These are phyloP conservation scores for Pyracantha coccinea DNA, from an alignment of 331 rosid species.

Conservation along the genomic window DNA sequence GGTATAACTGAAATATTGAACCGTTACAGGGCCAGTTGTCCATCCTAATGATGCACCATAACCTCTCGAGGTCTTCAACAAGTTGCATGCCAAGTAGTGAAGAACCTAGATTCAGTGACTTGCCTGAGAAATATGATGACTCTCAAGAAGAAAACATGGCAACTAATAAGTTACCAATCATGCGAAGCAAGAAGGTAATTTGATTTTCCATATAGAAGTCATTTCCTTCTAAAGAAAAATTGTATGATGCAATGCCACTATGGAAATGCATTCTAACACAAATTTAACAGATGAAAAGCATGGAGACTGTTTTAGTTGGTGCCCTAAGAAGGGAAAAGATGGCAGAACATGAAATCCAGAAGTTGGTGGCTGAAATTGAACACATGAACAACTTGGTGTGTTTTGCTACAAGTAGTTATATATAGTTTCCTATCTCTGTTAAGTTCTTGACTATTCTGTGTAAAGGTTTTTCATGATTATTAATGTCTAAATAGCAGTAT, in stretches of 20 bases:
- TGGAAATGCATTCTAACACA: slow-evolving; percentile 9
- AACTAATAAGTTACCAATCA: slow-evolving; percentile 16
- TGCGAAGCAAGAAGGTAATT: slow-evolving; percentile 40
- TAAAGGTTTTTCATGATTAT: background rate
- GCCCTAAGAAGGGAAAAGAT: slow-evolving; percentile 73
- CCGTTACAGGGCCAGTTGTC: slow-evolving; percentile 66
- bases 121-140: slow-evolving; percentile 29
- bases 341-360: slow-evolving; percentile 51
- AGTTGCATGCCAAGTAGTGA: slow-evolving; percentile 43
- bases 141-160: slow-evolving; percentile 19
- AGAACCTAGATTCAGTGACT: slow-evolving; percentile 33
- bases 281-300: slow-evolving; percentile 47
- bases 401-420: slow-evolving; percentile 1
- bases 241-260: slow-evolving; percentile 5
- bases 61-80: slow-evolving; percentile 23
- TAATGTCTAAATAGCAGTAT: background rate
- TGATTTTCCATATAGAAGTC: background rate
- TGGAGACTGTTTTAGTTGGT: slow-evolving; percentile 59
- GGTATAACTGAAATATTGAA: slow-evolving; percentile 25
- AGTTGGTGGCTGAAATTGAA: slow-evolving; percentile 57
- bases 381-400: slow-evolving; percentile 50
- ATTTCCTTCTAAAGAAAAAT: background rate
- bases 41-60: slow-evolving; percentile 48
- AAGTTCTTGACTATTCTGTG: background rate
- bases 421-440: slow-evolving; percentile 2